A percentile compares a stretch with the other conserved stretches of the same genome.
Evolutionary conservation across 768 basidiomycete genomes (phyloP).

Genomic region (Chlorophyllum brunneum): DNA sequence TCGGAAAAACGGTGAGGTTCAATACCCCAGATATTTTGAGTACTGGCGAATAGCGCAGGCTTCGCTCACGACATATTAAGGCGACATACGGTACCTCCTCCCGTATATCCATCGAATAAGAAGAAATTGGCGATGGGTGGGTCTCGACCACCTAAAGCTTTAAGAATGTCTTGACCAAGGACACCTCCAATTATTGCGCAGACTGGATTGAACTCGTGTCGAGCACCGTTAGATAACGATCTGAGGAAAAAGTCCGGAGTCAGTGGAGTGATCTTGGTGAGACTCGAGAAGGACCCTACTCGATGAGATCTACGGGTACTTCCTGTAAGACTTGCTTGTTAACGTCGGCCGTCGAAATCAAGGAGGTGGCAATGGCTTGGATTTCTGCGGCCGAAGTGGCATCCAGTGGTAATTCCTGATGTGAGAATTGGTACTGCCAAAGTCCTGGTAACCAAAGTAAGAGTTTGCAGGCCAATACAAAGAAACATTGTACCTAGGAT

Average conservation of each 20-base stretch:
- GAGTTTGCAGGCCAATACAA: slow-evolving; percentile 1
- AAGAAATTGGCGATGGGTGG: slow-evolving; percentile 92
- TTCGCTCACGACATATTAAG: slow-evolving; percentile 41
- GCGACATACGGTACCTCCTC: slow-evolving; percentile 65
- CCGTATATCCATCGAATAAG: slow-evolving; percentile 80
- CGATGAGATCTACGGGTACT: slow-evolving; percentile 55
- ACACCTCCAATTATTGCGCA: slow-evolving; percentile 95
- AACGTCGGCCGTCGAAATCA: slow-evolving; percentile 61
- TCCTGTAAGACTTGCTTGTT: slow-evolving; percentile 61
- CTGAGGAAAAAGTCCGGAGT: slow-evolving; percentile 34
- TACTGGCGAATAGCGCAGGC: neutral
- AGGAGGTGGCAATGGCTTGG: slow-evolving; percentile 55
- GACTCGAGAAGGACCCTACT: slow-evolving; percentile 42
- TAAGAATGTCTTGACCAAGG: slow-evolving; percentile 91
- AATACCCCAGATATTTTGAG: neutral
- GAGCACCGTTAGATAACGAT: slow-evolving; percentile 62
- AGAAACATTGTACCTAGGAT: slow-evolving; percentile 58
- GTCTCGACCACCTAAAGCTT: slow-evolving; percentile 86
- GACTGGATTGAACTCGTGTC: slow-evolving; percentile 86
- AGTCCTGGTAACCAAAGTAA: slow-evolving; percentile 45
- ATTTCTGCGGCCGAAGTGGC: slow-evolving; percentile 49
- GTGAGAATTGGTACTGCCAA: slow-evolving; percentile 75
- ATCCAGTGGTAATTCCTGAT: slow-evolving; percentile 50
- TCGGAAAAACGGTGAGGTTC: slow-evolving; percentile 3
- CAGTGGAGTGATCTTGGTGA: neutral